phyloP scores from a whole-genome alignment of 2,329 filamentous ascomycete genomes.

The Curvularia hawaiiensis region DNA sequence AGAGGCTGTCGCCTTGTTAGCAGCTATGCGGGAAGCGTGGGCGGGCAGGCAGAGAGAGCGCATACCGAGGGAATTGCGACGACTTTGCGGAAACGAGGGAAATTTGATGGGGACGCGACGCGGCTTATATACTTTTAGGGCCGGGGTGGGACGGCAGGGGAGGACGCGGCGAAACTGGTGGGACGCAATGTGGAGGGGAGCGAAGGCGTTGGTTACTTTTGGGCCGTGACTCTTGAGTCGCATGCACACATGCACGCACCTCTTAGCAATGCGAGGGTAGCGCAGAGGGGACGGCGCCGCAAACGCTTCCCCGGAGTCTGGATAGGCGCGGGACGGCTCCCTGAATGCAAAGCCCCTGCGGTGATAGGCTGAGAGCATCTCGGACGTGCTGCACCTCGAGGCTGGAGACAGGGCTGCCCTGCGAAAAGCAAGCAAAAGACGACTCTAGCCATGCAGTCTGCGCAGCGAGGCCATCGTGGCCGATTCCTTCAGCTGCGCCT shows the following conservation, averaged over 20 bases:
- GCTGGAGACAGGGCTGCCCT: constrained; percentile 6
- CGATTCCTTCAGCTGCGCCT: neutral
- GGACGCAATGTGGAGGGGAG: constrained; percentile 21
- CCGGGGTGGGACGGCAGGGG: constrained; percentile 17
- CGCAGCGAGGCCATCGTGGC: neutral
- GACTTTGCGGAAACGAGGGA: constrained; percentile 23
- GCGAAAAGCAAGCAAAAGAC: constrained; percentile 14
- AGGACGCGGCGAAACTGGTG: constrained; percentile 19
- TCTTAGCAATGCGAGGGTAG: constrained; percentile 22
- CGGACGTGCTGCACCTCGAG: constrained; percentile 6
- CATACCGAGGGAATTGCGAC: constrained; percentile 38
- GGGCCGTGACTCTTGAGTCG: constrained; percentile 34
- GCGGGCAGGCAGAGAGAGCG: constrained; percentile 28
- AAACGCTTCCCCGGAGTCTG: constrained; percentile 29
- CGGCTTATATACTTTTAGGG: constrained; percentile 22
- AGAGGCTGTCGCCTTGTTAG: constrained; percentile 34
- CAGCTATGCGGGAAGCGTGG: constrained; percentile 20
- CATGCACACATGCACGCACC: constrained; percentile 19
- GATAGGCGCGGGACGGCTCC: constrained; percentile 20
- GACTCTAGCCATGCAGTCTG: constrained; percentile 6
- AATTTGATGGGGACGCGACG: constrained; percentile 16
- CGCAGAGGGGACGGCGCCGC: constrained; percentile 18
- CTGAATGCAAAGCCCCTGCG: constrained; percentile 1
- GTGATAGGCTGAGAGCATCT: constrained; percentile 25
- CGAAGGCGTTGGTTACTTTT: constrained; percentile 31